Evolutionary conservation across 2,329 filamentous ascomycete species (phyloP), one percentile per base, ranked within the genome.

Genomic region (Talaromyces sp.): DNA sequence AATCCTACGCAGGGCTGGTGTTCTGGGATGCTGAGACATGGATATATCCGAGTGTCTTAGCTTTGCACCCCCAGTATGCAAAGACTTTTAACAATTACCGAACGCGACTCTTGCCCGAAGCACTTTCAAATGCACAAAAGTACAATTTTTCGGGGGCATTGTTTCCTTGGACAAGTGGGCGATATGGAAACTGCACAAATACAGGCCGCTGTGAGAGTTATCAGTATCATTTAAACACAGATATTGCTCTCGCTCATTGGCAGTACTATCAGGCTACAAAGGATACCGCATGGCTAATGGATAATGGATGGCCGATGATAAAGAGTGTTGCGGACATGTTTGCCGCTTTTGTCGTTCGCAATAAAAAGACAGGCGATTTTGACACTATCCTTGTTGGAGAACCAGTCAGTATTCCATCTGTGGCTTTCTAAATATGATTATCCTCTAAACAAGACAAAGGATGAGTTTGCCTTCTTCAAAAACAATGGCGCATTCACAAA

Each of bases 151-250:
- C 80, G 9, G 81, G 82, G 25, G 83, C 84, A 0, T 78, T 85
- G 1, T 88, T 82, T 67, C 81, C 85, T 1, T 88, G 85, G 85
- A 87, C 84, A 0, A 80, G 81, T 63, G 84, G 82, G 15, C 71
- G 84, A 32, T 85, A 78, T 66, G 85, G 85, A 3, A 88, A 88
- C 64, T 88, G 85, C 66, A 88, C 85, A 4, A 77, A 75, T 4
- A 81, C 79, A 8, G 80, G 80, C 10, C 80, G 80, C 42, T 88
- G 85, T 68, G 85, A 84, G 59, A 85, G 88, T 68, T 85, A 84
- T 59, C 85, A 88, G 69, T 88, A 88, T 64, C 85, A 88, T 70
- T 68, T 88, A 25, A 88, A 87, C 66, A 83, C 84, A 2, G 85
- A 88, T 66, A 86, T 88, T 65, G 83, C 81, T 1, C 75, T 86